These are phyloP conservation scores for Pseudopithomyces chartarum DNA, from an alignment of 2,329 filamentous ascomycete genomes.

Conservation along the genomic window DNA sequence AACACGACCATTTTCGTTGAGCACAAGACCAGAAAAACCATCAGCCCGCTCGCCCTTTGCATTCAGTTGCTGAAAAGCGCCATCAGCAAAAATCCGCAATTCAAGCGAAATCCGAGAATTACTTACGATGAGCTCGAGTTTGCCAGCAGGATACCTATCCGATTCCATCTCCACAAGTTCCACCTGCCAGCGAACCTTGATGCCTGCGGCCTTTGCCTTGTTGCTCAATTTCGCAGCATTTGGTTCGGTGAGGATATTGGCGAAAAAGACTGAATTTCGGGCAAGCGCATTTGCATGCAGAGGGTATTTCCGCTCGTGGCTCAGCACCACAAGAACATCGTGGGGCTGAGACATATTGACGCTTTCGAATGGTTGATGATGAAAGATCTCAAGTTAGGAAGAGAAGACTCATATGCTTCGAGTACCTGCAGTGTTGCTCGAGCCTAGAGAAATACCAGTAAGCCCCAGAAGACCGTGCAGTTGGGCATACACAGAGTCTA, in stretches of 20 bases:
- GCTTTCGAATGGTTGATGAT: not conserved
- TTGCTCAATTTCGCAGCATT: constrained; percentile 32
- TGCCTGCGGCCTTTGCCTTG: constrained; percentile 27
- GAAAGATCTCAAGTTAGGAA: not conserved
- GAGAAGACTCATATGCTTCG: not conserved
- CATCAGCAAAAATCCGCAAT: not conserved
- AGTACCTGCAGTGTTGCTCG: too few relatives aligned
- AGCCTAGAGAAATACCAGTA: too few relatives aligned
- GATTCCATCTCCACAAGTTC: constrained; percentile 32
- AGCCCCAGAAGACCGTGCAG: too few relatives aligned
- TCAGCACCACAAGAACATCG: constrained; percentile 41
- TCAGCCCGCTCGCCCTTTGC: constrained; percentile 34
- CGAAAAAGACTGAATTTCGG: constrained; percentile 37
- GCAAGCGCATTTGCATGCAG: constrained; percentile 44
- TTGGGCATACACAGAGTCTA: too few relatives aligned
- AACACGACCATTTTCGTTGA: constrained; percentile 44
- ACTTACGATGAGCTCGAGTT: constrained; percentile 36
- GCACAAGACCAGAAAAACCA: constrained; percentile 20
- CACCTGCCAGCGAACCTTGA: constrained; percentile 39
- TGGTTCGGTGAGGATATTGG: constrained; percentile 34
- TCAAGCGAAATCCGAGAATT: not conserved
- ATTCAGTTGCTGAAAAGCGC: constrained; percentile 42
- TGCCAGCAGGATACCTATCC: constrained; percentile 24
- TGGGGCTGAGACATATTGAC: constrained; percentile 37
- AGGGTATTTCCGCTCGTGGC: constrained; percentile 33